These are phyloP conservation scores for Polychytrium aggregatum DNA, from an alignment of 192 early-diverging fungal species.

Conservation along the genomic window DNA sequence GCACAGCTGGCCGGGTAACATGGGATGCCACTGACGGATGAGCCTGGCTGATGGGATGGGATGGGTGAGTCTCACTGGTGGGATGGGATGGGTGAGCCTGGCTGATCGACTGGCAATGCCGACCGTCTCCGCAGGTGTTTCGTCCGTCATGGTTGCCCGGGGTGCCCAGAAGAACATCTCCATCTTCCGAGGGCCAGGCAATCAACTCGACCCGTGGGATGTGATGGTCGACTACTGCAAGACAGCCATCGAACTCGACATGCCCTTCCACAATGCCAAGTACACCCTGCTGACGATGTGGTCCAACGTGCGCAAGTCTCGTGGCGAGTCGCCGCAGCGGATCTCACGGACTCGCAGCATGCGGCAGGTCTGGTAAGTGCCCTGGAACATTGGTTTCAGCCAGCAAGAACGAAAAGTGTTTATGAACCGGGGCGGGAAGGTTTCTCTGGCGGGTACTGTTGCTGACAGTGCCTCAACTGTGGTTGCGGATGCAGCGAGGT, in stretches of 20 bases:
- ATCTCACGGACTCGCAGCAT: no score
- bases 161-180: conserved; percentile 80
- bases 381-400: neutral
- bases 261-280: conserved; percentile 77
- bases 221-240: conserved; percentile 57
- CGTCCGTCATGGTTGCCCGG: conserved; percentile 84
- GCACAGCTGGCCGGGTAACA: no score
- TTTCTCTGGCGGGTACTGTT: no score
- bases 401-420: neutral
- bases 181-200: conserved; percentile 56
- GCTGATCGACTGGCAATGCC: neutral
- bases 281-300: conserved; percentile 83
- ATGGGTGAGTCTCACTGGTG: no score
- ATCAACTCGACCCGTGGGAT: conserved; percentile 28
- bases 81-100: neutral
- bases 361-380: conserved; percentile 10
- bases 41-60: no score
- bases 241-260: conserved; percentile 55
- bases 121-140: conserved; percentile 33
- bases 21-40: no score
- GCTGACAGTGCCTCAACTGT: neutral
- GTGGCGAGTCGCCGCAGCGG: conserved; percentile 6
- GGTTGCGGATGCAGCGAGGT: neutral
- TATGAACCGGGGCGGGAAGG: neutral
- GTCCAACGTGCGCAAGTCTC: conserved; percentile 5